These are phyloP conservation scores for Allium fistulosum DNA, from an alignment of 106 monocot genomes.

Conservation along the genomic window DNA sequence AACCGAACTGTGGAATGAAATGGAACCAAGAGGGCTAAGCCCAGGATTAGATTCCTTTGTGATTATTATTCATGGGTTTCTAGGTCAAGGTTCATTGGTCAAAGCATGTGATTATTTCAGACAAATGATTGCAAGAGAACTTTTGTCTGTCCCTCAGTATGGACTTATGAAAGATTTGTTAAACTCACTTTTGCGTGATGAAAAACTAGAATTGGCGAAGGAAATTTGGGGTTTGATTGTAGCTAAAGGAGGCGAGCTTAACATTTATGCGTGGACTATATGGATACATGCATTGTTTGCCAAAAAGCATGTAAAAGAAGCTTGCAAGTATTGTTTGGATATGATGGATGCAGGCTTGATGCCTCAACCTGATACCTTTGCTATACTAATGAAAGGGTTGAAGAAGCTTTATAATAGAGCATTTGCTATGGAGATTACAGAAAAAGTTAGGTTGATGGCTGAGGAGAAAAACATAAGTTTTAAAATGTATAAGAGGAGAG, in stretches of 20 bases:
- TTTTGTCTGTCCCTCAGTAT: slow-evolving; percentile 63
- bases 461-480: slow-evolving; percentile 75
- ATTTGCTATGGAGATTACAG: slow-evolving; percentile 78
- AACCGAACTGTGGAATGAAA: slow-evolving; percentile 44
- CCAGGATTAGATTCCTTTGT: slow-evolving; percentile 69
- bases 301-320: slow-evolving; percentile 69
- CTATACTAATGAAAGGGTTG: slow-evolving; percentile 90
- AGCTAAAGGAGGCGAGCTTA: slow-evolving; percentile 65
- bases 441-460: slow-evolving; percentile 89
- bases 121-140: slow-evolving; percentile 69
- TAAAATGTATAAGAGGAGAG: slow-evolving; percentile 92
- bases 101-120: slow-evolving; percentile 75
- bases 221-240: slow-evolving; percentile 66
- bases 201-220: slow-evolving; percentile 73
- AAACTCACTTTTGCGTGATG: slow-evolving; percentile 62
- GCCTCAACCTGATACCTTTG: slow-evolving; percentile 94
- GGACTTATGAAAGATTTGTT: slow-evolving; percentile 80
- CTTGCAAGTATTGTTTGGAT: slow-evolving; percentile 74
- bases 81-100: slow-evolving; percentile 32
- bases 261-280: slow-evolving; percentile 83
- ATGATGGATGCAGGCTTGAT: slow-evolving; percentile 85
- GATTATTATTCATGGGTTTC: slow-evolving; percentile 62
- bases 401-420: slow-evolving; percentile 82
- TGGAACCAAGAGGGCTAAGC: slow-evolving; percentile 49
- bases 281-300: slow-evolving; percentile 91